phyloP scores from a whole-genome alignment of 305 asterid genomes.

The Rubia tinctorum region DNA sequence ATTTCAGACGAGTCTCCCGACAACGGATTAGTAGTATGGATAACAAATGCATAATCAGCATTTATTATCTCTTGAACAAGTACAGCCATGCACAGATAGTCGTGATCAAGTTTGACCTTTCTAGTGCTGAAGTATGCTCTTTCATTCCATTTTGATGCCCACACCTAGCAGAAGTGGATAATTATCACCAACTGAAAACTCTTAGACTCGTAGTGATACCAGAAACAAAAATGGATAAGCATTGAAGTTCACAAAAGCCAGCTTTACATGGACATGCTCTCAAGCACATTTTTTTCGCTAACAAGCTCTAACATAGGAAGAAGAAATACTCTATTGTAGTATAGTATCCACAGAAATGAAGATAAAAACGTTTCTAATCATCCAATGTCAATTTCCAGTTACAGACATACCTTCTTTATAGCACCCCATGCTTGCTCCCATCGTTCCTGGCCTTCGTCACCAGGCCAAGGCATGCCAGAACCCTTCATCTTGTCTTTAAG shows the following conservation, averaged over 20 bases:
- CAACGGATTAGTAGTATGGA: conserved; percentile 98
- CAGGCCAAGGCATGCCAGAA: conserved; percentile 99
- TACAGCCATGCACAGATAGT: conserved; percentile 97
- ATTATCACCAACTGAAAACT: conserved; percentile 8
- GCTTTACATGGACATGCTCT: neutral
- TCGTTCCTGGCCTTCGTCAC: conserved; percentile 88
- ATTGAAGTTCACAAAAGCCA: conserved; percentile 3
- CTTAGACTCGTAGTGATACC: neutral
- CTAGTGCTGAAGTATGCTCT: conserved; percentile 98
- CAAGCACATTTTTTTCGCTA: neutral
- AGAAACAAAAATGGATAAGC: neutral
- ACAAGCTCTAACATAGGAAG: conserved; percentile 4
- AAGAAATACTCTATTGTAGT: neutral
- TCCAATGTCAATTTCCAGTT: neutral
- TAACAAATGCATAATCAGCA: conserved; percentile 99
- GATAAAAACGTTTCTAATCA: neutral
- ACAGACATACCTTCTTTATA: conserved; percentile 67
- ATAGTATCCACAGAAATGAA: neutral
- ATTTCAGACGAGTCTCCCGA: conserved; percentile 92
- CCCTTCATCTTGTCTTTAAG: conserved; percentile 81
- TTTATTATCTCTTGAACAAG: conserved; percentile 96
- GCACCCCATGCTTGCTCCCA: conserved; percentile 99
- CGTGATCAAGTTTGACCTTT: conserved; percentile 93
- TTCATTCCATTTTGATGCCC: conserved; percentile 99
- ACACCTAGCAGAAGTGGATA: conserved; percentile 55